Evolutionary conservation across 495 filamentous ascomycete species (phyloP), one percentile per base, ranked within the genome.

Genomic region (Sphaerosporella brunnea): DNA sequence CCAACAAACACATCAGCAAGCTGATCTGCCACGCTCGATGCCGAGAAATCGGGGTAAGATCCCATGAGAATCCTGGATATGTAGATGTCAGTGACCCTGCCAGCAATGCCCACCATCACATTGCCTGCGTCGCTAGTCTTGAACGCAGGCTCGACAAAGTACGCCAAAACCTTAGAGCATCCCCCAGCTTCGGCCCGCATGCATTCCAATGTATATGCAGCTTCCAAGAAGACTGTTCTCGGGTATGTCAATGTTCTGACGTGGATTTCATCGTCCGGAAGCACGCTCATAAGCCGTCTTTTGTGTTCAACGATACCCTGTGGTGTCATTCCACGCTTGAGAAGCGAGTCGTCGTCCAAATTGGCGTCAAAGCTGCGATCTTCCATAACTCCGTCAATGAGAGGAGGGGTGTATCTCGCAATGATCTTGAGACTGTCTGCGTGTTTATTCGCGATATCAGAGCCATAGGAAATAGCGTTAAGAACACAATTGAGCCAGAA

Each of bases 401-500:
- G 64, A 2, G 92, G 80, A 19, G 79, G 80, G 4, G 84, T 92
- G 60, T 92, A 75, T 45, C 80, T 74, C 3, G 90, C 90, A 63
- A 97, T 77, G 37, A 79, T 67, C 24, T 79, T 72, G 18, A 97
- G 67, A 52, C 93, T 84, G 36, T 77, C 74, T 18, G 71, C 54
- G 54, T 83, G 73, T 53, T 71, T 72, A 50, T 75, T 77, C 26
- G 76, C 78, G 48, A 79, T 70, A 18, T 70, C 69, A 0, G 84
- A 83, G 15, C 69, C 72, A 13, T 78, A 68, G n/a, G 72, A 76
- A 59, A 95, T 93, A 25, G 86, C 87, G 62, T 96, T 88, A 5
- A 95, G 78, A 23, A 83, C 80, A 43, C 95, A 81, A 60, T 97
- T 97, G 63, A 93, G 94, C 90, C 90, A 97, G 11, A 83, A 83